These are phyloP conservation scores for Aspergillus spinulosporus DNA, from an alignment of 2,329 filamentous ascomycete species.

Conservation along the genomic window DNA sequence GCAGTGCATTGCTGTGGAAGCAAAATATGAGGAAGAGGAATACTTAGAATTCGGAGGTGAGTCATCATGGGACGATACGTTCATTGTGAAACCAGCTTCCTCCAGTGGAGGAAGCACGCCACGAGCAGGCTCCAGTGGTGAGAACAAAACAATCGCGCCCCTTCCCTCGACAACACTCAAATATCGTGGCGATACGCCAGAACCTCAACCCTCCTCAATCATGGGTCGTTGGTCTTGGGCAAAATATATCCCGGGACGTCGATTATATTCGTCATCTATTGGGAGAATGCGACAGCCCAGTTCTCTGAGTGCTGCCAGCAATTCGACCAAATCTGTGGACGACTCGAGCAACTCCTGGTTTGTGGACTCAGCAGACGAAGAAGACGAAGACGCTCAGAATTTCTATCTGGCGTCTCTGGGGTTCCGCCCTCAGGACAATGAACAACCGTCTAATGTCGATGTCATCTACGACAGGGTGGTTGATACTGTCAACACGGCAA, in stretches of 20 bases:
- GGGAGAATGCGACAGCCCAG: constrained; percentile 75
- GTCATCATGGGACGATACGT: constrained; percentile 72
- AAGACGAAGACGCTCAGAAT: constrained; percentile 52
- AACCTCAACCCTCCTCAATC: constrained; percentile 46
- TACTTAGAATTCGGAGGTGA: constrained; percentile 50
- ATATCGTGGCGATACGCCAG: constrained; percentile 74
- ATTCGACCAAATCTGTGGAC: constrained; percentile 32
- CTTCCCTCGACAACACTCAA: constrained; percentile 86
- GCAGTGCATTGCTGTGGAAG: constrained; percentile 91
- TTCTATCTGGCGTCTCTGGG: constrained; percentile 79
- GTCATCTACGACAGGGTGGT: constrained; percentile 72
- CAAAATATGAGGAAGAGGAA: constrained; percentile 63
- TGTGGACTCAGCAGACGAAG: constrained; percentile 47
- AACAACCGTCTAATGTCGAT: constrained; percentile 62
- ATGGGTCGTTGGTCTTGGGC: constrained; percentile 38
- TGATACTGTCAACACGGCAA: constrained; percentile 70
- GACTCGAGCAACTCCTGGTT: constrained; percentile 33
- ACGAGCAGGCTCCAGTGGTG: constrained; percentile 57
- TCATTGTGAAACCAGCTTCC: constrained; percentile 75
- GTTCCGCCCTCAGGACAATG: constrained; percentile 83
- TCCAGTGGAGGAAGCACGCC: constrained; percentile 55
- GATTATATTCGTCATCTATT: constrained; percentile 69
- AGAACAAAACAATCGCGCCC: constrained; percentile 84
- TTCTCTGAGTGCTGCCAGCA: constrained; percentile 47
- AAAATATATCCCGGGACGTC: constrained; percentile 43